Conservation (phyloP, 352 stramenopile species). For the Globisporangium abappressorium region DNA sequence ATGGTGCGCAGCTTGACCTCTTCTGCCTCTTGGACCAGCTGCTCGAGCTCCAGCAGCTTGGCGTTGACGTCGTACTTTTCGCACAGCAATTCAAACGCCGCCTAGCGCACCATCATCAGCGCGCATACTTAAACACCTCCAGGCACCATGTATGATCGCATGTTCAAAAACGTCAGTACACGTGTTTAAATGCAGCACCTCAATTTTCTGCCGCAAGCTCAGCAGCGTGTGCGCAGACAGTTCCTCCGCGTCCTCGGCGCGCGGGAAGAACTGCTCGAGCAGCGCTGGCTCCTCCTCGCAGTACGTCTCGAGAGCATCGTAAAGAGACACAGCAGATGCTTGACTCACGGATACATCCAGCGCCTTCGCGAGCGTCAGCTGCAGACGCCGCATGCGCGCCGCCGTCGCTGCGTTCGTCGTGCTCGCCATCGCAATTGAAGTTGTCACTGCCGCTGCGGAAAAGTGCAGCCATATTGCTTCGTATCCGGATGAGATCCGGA, state of each 20-base stretch:
- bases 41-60: constrained; percentile 48
- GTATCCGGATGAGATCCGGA: background rate
- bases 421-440: background rate
- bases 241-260: constrained; percentile 25
- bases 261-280: constrained; percentile 45
- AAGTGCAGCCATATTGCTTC: background rate
- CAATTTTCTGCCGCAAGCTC: constrained; percentile 49
- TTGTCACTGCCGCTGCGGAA: background rate
- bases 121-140: too few species aligned
- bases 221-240: constrained; percentile 50
- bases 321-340: constrained; percentile 45
- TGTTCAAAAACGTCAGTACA: background rate
- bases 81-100: constrained; percentile 50
- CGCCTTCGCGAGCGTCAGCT: constrained; percentile 61
- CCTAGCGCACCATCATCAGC: constrained; percentile 6
- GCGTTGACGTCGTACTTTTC: constrained; percentile 45
- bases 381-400: constrained; percentile 44
- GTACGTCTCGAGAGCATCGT: constrained; percentile 45
- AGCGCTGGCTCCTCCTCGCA: constrained; percentile 50
- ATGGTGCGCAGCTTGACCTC: constrained; percentile 32
- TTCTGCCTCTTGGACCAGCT: constrained; percentile 43
- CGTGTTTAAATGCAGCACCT: constrained; percentile 9
- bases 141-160: too few species aligned
- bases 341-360: constrained; percentile 55
- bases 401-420: background rate